These are phyloP conservation scores for Mangifera indica DNA, from an alignment of 345 rosid species.

Conservation along the genomic window DNA sequence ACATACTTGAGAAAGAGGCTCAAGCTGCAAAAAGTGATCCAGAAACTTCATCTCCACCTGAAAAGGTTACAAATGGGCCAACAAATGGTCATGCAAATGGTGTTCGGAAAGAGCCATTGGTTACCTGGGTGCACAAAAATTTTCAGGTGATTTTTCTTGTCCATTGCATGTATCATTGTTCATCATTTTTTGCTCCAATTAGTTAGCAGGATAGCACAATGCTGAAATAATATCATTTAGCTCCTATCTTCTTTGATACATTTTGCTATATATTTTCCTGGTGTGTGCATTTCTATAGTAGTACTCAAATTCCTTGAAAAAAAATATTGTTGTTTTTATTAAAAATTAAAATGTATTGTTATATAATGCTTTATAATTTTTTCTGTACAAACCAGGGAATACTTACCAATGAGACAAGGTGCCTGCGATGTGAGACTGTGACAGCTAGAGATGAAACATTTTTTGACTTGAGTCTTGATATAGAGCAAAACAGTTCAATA, in stretches of 20 bases:
- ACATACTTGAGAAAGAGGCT: constrained; percentile 94
- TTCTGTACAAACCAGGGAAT: constrained; percentile 62
- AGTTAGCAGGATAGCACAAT: background rate
- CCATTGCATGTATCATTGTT: constrained; percentile 1
- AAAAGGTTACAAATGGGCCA: constrained; percentile 74
- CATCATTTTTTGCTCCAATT: background rate
- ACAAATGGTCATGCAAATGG: constrained; percentile 70
- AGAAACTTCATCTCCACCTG: constrained; percentile 74
- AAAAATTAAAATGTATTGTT: background rate
- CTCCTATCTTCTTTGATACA: background rate
- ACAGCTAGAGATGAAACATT: constrained; percentile 99
- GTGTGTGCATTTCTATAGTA: background rate
- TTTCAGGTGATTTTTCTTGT: constrained; percentile 63
- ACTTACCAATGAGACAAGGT: constrained; percentile 97
- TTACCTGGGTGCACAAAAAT: constrained; percentile 97
- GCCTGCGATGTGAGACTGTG: constrained; percentile 93
- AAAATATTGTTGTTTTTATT: background rate
- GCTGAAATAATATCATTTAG: background rate
- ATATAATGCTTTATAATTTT: background rate
- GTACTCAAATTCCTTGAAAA: background rate
- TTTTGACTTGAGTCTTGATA: constrained; percentile 97
- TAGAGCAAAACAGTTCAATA: constrained; percentile 97
- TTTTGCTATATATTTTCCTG: background rate
- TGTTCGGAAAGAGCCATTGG: constrained; percentile 76
- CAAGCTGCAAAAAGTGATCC: constrained; percentile 69